A percentile compares a stretch with the other conserved stretches of the same genome.
Conservation (phyloP, 2,329 filamentous ascomycete genomes). For the Alternaria postmessia region DNA sequence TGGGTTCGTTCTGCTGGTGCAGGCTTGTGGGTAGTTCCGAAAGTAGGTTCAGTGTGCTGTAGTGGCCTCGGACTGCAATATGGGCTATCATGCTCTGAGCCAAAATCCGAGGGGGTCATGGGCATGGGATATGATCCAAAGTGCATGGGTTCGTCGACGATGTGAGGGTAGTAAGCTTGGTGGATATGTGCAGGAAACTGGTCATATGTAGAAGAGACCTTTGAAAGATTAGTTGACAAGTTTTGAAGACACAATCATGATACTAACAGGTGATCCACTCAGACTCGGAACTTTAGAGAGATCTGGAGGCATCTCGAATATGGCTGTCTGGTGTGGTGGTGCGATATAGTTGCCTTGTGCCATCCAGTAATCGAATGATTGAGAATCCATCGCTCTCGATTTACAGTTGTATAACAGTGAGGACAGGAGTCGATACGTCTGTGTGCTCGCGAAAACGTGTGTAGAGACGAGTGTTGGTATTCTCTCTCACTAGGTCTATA, state of each 20-base stretch:
- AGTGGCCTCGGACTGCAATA: slow-evolving; percentile 49
- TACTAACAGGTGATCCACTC: slow-evolving; percentile 50
- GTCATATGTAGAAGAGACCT: slow-evolving; percentile 51
- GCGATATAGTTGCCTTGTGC: slow-evolving; percentile 44
- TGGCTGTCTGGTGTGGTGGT: slow-evolving; percentile 40
- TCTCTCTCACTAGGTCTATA: neutral
- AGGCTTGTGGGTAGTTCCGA: slow-evolving; percentile 25
- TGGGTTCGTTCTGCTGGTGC: slow-evolving; percentile 43
- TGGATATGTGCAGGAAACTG: slow-evolving; percentile 44
- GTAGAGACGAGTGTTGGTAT: neutral
- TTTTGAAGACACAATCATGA: neutral
- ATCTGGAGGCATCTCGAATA: slow-evolving; percentile 47
- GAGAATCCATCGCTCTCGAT: slow-evolving; percentile 43
- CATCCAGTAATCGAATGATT: slow-evolving; percentile 50
- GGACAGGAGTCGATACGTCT: slow-evolving; percentile 15
- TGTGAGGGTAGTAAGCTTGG: slow-evolving; percentile 45
- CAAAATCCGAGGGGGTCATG: slow-evolving; percentile 51
- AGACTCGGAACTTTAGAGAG: slow-evolving; percentile 50
- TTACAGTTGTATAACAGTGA: slow-evolving; percentile 1
- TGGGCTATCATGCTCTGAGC: slow-evolving; percentile 50
- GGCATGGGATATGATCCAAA: slow-evolving; percentile 48
- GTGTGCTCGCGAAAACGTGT: slow-evolving; percentile 7
- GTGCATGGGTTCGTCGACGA: slow-evolving; percentile 43
- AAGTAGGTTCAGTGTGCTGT: slow-evolving; percentile 37
- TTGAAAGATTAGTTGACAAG: slow-evolving; percentile 13